Conservation (phyloP, 2,329 filamentous ascomycete genomes). For the Colletotrichum noveboracense region DNA sequence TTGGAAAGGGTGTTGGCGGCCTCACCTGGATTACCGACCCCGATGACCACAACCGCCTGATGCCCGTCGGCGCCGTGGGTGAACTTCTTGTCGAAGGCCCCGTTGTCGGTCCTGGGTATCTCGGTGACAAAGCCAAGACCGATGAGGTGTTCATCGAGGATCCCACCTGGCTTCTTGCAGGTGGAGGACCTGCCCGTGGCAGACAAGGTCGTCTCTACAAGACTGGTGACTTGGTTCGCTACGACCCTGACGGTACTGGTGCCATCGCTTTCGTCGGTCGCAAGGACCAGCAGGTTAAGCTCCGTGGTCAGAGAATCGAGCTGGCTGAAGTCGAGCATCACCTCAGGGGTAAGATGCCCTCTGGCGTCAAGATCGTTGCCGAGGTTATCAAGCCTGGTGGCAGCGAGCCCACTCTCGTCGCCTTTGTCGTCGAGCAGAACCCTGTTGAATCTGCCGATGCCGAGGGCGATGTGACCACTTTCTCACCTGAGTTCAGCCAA, state of each 20-base stretch:
- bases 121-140: conserved; percentile 63
- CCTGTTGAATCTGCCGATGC: conserved; percentile 25
- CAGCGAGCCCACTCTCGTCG: conserved; percentile 49
- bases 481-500: conserved; percentile 35
- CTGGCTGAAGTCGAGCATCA: conserved; percentile 59
- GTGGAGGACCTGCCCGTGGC: conserved; percentile 43
- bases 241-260: conserved; percentile 57
- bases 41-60: conserved; percentile 48
- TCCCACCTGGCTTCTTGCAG: conserved; percentile 55
- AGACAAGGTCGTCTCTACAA: conserved; percentile 57
- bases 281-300: conserved; percentile 72
- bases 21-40: conserved; percentile 58
- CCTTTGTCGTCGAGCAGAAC: conserved; percentile 44
- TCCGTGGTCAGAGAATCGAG: conserved; percentile 70
- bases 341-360: conserved; percentile 48
- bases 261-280: conserved; percentile 64
- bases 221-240: conserved; percentile 64
- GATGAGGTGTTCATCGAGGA: conserved; percentile 61
- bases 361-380: conserved; percentile 47
- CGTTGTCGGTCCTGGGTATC: conserved; percentile 67
- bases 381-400: conserved; percentile 54
- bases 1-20: conserved; percentile 53
- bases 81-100: conserved; percentile 63
- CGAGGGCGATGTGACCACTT: conserved; percentile 28
- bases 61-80: conserved; percentile 53